phyloP scores from a whole-genome alignment of 1,284 basidiomycete species.

The Trametes hirsuta region DNA sequence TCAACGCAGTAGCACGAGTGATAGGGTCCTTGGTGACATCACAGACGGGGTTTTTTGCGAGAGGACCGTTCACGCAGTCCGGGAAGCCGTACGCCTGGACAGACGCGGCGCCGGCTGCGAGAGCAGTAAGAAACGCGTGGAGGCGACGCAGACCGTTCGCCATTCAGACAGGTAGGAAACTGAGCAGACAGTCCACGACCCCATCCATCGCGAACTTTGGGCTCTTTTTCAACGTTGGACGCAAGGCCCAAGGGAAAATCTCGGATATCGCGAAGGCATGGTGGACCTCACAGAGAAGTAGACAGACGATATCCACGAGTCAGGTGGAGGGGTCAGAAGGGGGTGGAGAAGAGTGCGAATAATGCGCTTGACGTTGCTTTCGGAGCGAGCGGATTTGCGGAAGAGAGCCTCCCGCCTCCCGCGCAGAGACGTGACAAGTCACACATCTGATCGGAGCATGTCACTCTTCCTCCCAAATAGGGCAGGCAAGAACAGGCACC shows the following conservation, averaged over 20 bases:
- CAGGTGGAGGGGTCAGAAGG: constrained; percentile 23
- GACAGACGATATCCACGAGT: neutral
- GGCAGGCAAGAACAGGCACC: constrained; percentile 1
- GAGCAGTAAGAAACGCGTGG: constrained; percentile 8
- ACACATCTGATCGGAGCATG: neutral
- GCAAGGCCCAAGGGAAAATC: constrained; percentile 5
- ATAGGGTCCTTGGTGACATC: constrained; percentile 48
- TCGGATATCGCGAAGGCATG: constrained; percentile 1
- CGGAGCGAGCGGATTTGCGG: constrained; percentile 9
- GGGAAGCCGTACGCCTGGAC: constrained; percentile 40
- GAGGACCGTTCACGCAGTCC: constrained; percentile 48
- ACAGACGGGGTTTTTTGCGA: constrained; percentile 51
- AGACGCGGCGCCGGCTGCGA: constrained; percentile 4
- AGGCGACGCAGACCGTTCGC: constrained; percentile 18
- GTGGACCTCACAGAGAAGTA: neutral
- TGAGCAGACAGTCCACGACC: neutral
- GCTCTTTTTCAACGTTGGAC: neutral
- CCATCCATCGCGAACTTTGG: neutral
- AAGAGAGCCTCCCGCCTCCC: neutral
- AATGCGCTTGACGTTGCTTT: neutral
- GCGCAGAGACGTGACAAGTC: neutral
- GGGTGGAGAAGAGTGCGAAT: neutral
- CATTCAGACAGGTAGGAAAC: constrained; percentile 14
- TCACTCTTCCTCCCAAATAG: neutral
- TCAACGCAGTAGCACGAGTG: constrained; percentile 50